A percentile compares a stretch with the other conserved stretches of the same genome.
Evolutionary conservation across 2,329 filamentous ascomycete species (phyloP).

Genomic region (Aschersonia sp.): DNA sequence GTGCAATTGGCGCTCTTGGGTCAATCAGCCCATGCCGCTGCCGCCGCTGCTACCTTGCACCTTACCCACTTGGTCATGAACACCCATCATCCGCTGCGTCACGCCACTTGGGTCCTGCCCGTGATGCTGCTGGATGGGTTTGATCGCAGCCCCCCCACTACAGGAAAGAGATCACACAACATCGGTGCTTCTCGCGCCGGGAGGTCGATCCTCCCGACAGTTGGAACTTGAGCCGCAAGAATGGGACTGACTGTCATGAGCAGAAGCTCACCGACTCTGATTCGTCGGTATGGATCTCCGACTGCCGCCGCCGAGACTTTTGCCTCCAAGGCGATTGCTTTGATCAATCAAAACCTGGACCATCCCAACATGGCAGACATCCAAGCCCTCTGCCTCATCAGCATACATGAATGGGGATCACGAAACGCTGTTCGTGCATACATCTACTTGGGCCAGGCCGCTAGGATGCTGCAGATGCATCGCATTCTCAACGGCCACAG

Average conservation of each 20-base stretch:
- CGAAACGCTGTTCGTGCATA: conserved; percentile 48
- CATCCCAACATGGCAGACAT: conserved; percentile 46
- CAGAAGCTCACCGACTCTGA: conserved; percentile 40
- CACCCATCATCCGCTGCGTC: neutral
- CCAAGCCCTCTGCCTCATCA: conserved; percentile 44
- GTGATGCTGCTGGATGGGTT: neutral
- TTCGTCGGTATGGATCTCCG: conserved; percentile 43
- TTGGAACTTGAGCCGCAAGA: too few species aligned
- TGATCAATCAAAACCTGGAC: conserved; percentile 43
- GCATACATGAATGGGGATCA: conserved; percentile 49
- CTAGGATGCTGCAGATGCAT: conserved; percentile 52
- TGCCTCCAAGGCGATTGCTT: conserved; percentile 39
- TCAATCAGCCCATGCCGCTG: neutral
- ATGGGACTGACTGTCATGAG: too few species aligned
- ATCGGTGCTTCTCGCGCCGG: neutral
- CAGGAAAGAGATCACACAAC: neutral
- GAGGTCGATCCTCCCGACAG: too few species aligned
- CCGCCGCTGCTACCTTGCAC: neutral
- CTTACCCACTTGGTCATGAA: neutral
- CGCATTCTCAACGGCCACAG: conserved; percentile 43
- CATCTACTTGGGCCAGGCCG: conserved; percentile 46
- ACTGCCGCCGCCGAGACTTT: conserved; percentile 44
- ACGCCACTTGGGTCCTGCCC: neutral
- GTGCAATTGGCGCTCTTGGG: too few species aligned
- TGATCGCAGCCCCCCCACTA: neutral